Conservation (phyloP, 768 basidiomycete species). For the Russula griseocarnosa region DNA sequence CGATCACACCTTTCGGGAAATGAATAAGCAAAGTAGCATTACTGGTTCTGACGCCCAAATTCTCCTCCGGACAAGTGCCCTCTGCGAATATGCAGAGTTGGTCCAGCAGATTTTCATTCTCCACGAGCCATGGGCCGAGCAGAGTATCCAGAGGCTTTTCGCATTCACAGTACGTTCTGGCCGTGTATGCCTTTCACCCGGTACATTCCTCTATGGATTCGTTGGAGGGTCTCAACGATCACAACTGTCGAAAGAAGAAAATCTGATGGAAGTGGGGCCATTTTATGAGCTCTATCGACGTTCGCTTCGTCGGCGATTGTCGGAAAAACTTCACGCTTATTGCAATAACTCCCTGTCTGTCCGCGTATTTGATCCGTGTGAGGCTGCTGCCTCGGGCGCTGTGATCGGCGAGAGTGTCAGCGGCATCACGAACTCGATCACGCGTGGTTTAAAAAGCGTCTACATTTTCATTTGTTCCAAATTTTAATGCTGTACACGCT, state of each 20-base stretch:
- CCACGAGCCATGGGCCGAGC: conserved; percentile 3
- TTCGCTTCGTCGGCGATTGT: conserved; percentile 13
- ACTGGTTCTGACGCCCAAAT: not conserved
- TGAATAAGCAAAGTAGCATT: not conserved
- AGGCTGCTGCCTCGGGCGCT: not conserved
- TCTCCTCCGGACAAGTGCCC: not conserved
- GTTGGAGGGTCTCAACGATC: not conserved
- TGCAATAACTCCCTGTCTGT: conserved; percentile 6
- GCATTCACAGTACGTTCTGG: conserved; percentile 10
- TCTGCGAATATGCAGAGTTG: conserved; percentile 11
- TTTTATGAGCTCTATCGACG: conserved; percentile 11
- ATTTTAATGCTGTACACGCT: conserved; percentile 9
- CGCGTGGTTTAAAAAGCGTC: conserved; percentile 18
- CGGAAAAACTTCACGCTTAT: conserved; percentile 7
- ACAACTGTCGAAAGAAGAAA: not conserved
- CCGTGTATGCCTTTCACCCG: conserved; percentile 11
- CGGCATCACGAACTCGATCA: conserved; percentile 15
- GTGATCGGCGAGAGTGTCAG: conserved; percentile 14
- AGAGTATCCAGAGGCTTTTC: conserved; percentile 6
- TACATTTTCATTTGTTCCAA: conserved; percentile 23
- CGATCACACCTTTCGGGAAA: conserved; percentile 15
- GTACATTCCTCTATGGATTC: conserved; percentile 13
- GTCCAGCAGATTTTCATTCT: not conserved
- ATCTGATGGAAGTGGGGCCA: not conserved
- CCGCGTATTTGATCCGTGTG: conserved; percentile 24